A percentile compares a stretch with the other conserved stretches of the same genome.
Evolutionary conservation across 176 grass and related monocot species (phyloP).

Genomic region (Oryza meridionalis): DNA sequence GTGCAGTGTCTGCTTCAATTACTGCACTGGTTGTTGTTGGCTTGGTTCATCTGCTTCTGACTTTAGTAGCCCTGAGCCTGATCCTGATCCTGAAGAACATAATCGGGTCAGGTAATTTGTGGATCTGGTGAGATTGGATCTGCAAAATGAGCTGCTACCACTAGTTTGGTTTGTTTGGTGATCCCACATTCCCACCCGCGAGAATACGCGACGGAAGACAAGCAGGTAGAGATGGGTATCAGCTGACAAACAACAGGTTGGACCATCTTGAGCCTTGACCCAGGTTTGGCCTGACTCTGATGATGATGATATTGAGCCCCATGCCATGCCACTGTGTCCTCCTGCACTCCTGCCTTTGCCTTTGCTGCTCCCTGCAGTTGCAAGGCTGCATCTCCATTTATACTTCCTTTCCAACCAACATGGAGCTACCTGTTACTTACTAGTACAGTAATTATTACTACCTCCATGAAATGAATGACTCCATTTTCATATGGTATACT

Average conservation of each 20-base stretch:
- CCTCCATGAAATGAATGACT: no score
- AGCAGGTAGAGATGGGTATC: conserved; percentile 31
- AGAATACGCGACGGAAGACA: conserved; percentile 15
- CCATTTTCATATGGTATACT: no score
- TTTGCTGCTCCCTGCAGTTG: not conserved
- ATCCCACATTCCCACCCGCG: conserved; percentile 15
- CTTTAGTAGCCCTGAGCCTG: not conserved
- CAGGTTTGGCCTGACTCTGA: not conserved
- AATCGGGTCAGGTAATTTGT: not conserved
- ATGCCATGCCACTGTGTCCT: not conserved
- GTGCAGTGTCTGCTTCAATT: conserved; percentile 7
- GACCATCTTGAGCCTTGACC: conserved; percentile 35
- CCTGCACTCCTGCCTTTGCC: not conserved
- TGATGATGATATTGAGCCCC: not conserved
- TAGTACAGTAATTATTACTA: not conserved
- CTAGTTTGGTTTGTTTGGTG: not conserved
- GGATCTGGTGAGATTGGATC: conserved; percentile 26
- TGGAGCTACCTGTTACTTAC: not conserved
- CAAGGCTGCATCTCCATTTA: conserved; percentile 6
- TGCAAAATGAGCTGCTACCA: conserved; percentile 25
- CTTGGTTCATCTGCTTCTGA: not conserved
- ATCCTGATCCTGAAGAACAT: not conserved
- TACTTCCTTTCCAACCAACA: not conserved
- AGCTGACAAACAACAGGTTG: conserved; percentile 40
- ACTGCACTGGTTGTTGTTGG: not conserved